phyloP scores from a whole-genome alignment of 805 yeast species.

The Starmerella kuoi region DNA sequence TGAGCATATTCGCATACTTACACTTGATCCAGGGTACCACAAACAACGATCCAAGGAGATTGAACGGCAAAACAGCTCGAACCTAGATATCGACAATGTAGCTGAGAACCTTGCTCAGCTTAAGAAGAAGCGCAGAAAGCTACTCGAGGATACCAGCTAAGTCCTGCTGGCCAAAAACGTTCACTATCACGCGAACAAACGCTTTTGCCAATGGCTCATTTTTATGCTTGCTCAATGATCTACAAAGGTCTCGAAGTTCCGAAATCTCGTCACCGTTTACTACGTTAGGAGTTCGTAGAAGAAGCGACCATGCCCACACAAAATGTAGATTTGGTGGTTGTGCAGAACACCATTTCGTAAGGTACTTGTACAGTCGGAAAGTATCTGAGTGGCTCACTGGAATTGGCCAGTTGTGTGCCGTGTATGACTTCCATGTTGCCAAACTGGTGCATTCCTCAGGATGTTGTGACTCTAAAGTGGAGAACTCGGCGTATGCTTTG shows the following conservation, averaged over 20 bases:
- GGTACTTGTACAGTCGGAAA: conserved; percentile 33
- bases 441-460: conserved; percentile 28
- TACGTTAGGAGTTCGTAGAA: conserved; percentile 33
- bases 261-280: conserved; percentile 33
- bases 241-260: conserved; percentile 33
- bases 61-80: conserved; percentile 27
- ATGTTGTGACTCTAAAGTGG: conserved; percentile 2
- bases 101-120: conserved; percentile 30
- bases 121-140: conserved; percentile 8
- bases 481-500: not conserved
- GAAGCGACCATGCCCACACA: conserved; percentile 34
- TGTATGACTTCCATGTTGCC: conserved; percentile 35
- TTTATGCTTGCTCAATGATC: conserved; percentile 2
- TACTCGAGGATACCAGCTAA: conserved; percentile 10
- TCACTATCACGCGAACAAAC: conserved; percentile 13
- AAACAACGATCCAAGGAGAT: conserved; percentile 41
- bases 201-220: conserved; percentile 7
- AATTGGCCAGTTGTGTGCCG: conserved; percentile 26
- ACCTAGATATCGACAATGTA: conserved; percentile 28
- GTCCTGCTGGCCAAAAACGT: conserved; percentile 22
- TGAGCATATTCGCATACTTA: conserved; percentile 53
- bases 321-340: conserved; percentile 24
- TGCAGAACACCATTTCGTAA: conserved; percentile 33
- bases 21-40: conserved; percentile 68
- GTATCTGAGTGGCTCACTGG: conserved; percentile 33